Percentiles rank a stretch among this genome's conserved stretches.
Conservation (phyloP, 768 basidiomycete species). For the Boletus coccyginus region DNA sequence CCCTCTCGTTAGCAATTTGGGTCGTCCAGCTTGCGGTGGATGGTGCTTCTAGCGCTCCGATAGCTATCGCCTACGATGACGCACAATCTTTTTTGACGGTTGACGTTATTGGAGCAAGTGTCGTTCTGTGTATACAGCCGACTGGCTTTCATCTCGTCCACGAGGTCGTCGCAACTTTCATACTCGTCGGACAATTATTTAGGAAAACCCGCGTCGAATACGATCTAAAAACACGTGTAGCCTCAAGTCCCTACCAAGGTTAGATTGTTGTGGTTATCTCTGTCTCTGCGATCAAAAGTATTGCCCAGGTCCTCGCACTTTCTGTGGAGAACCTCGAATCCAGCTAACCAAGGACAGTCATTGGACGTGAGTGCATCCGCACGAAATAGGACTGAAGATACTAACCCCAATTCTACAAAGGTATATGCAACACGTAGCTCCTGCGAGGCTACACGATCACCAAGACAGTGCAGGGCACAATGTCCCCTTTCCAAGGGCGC, state of each 20-base stretch:
- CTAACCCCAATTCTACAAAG: not conserved
- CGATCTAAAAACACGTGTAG: not conserved
- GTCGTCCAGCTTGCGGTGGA: slow-evolving; percentile 3
- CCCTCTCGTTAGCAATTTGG: too few species aligned
- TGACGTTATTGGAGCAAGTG: not conserved
- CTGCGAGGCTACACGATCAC: not conserved
- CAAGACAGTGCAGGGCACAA: not conserved
- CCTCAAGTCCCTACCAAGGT: not conserved
- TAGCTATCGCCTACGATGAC: slow-evolving; percentile 10
- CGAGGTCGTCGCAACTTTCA: slow-evolving; percentile 17
- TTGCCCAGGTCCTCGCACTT: not conserved
- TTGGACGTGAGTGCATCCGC: not conserved
- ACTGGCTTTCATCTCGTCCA: slow-evolving; percentile 19
- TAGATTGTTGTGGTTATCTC: not conserved
- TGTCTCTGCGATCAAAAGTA: not conserved
- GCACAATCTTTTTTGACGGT: not conserved
- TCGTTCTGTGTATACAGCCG: slow-evolving; percentile 11
- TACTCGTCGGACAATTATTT: slow-evolving; percentile 8
- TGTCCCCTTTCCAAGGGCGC: not conserved
- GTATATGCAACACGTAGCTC: not conserved
- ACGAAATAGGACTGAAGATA: not conserved
- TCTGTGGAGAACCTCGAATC: not conserved
- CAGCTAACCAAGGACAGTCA: not conserved
- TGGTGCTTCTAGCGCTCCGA: not conserved
- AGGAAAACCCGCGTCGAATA: not conserved